Conservation (phyloP, 164 flowering plant genomes). For the Nymphaea thermarum region DNA sequence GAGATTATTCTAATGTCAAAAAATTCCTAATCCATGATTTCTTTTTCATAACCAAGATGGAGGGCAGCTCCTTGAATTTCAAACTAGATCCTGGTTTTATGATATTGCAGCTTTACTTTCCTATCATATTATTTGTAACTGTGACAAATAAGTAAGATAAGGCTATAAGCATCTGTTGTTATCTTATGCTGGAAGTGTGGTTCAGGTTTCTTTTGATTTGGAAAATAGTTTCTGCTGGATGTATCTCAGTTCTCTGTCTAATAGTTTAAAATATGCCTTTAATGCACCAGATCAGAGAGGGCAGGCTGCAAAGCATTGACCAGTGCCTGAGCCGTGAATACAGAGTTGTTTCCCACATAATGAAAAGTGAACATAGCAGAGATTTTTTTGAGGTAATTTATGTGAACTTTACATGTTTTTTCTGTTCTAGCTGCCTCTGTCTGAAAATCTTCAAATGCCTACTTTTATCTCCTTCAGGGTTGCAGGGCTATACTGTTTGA, state of each 20-base stretch:
- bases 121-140: too few species aligned
- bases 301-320: slow-evolving; percentile 75
- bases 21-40: too few species aligned
- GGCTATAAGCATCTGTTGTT: too few species aligned
- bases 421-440: not conserved
- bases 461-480: slow-evolving; percentile 21
- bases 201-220: too few species aligned
- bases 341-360: slow-evolving; percentile 66
- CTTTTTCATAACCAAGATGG: too few species aligned
- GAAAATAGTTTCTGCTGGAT: too few species aligned
- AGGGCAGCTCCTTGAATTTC: too few species aligned
- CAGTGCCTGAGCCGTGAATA: slow-evolving; percentile 78
- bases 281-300: slow-evolving; percentile 68
- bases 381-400: slow-evolving; percentile 21
- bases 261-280: slow-evolving; percentile 4
- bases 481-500: slow-evolving; percentile 61
- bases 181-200: too few species aligned
- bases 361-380: slow-evolving; percentile 60
- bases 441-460: not conserved
- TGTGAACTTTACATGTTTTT: not conserved
- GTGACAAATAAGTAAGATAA: too few species aligned
- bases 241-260: not conserved
- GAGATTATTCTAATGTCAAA: too few species aligned
- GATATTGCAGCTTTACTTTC: too few species aligned
- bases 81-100: too few species aligned